Base-by-base conservation (phyloP, 73 alveolate genomes). In the Blepharisma japonicum region DNA sequence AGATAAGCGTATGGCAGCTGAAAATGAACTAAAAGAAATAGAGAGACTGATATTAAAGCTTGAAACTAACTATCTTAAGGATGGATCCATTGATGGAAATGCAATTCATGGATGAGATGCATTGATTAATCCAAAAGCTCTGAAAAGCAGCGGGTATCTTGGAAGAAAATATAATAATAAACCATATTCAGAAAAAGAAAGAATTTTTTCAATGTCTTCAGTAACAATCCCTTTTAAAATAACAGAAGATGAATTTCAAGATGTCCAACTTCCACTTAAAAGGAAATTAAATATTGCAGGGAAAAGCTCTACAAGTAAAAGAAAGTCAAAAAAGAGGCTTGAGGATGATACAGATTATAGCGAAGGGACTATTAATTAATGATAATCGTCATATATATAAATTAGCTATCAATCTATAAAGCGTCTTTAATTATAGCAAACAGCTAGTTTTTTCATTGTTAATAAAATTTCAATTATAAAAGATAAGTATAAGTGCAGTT, bases 61-160 rank as follows among this genome's bases (percentile, higher is more conserved):
- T 20, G 74, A 61, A 61, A 61, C 74, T 61, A 61, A 61, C 5
- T 61, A 61, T 61, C 74, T 61, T 18, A 61, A 39, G 74, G 74
- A 61, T 39, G 14, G 47, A 0, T 61, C 74, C 5, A 25, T 61
- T 25, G 74, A 61, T 20, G 74, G 74, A 61, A 61, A 61, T 25
- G 46, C 5, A 14, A 8, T 61, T 14, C 0, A 5, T 0, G 74
- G 74, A n/a, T 61, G 74, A 39, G 74, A 61, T 18, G 74, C 72
- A 61, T 25, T 61, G 11, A 25, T 61, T 20, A 18, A 14, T 61
- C 18, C 2, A 20, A 61, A 61, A 25, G 50, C 48, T 14, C 2
- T 3, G 39, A 61, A 61, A 61, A 61, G 47, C 11, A 61, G 47
- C 48, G 23, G 47, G 14, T 3, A 20, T n/a, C 74, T 48, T 2